phyloP scores from a whole-genome alignment of 2,329 filamentous ascomycete species.

The Ophiocordyceps camponoti-saundersi region DNA sequence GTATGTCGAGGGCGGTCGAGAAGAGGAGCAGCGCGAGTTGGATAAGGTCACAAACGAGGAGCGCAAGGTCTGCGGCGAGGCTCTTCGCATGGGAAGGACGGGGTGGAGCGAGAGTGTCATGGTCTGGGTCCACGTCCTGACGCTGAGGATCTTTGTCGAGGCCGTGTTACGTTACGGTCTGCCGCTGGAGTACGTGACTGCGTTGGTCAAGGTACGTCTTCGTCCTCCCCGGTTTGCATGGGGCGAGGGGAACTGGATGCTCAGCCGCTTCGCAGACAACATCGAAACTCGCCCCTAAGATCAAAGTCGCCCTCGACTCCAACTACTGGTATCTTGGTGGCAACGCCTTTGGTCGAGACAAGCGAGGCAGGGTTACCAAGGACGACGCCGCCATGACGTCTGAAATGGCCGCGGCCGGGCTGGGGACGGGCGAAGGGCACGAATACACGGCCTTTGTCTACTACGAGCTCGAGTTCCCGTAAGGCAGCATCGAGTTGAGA shows the following conservation, averaged over 20 bases:
- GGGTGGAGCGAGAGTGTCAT: constrained; percentile 93
- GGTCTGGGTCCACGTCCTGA: constrained; percentile 87
- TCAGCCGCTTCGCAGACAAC: constrained; percentile 42
- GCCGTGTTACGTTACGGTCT: constrained; percentile 92
- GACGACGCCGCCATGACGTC: constrained; percentile 66
- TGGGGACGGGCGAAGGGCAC: constrained; percentile 49
- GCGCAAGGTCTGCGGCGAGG: constrained; percentile 84
- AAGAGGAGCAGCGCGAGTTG: constrained; percentile 78
- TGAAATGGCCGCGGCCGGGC: constrained; percentile 66
- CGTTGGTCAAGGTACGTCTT: constrained; percentile 58
- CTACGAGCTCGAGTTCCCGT: constrained; percentile 75
- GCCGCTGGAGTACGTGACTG: constrained; percentile 76
- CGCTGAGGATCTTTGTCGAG: constrained; percentile 88
- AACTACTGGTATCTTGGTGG: constrained; percentile 85
- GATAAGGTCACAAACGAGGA: constrained; percentile 71
- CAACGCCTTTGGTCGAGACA: constrained; percentile 86
- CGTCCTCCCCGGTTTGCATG: not conserved
- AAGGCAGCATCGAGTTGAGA: constrained; percentile 1
- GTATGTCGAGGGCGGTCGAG: constrained; percentile 74
- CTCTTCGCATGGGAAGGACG: constrained; percentile 70
- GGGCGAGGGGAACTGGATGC: not conserved
- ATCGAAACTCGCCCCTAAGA: constrained; percentile 65
- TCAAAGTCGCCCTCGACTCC: constrained; percentile 61
- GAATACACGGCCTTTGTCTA: constrained; percentile 96
- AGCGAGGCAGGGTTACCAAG: constrained; percentile 79